These are phyloP conservation scores for Solanum hybrid DNA, from an alignment of 305 asterid species.

Conservation along the genomic window DNA sequence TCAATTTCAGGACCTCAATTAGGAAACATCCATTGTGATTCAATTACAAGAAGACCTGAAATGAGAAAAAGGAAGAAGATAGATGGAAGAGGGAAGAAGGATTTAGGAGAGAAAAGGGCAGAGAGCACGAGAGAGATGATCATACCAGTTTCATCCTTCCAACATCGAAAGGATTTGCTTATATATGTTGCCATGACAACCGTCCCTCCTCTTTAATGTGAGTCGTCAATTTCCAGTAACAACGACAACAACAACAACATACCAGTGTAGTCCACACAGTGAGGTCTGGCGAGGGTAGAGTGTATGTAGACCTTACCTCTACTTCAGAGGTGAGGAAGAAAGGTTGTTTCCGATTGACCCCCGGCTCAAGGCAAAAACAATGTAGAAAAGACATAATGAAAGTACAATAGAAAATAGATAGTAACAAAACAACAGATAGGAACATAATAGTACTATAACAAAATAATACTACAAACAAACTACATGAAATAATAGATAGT, in stretches of 20 bases:
- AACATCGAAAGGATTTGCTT: neutral
- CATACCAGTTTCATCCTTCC: neutral
- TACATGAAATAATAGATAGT: neutral
- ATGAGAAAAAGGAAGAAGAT: neutral
- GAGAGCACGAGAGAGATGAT: neutral
- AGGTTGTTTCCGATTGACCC: neutral
- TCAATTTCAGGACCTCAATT: neutral
- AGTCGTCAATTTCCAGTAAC: neutral
- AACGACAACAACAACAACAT: neutral
- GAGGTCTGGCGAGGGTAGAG: neutral
- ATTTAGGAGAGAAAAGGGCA: neutral
- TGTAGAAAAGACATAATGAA: neutral
- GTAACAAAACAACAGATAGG: neutral
- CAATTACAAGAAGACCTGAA: neutral
- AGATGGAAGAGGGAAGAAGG: neutral
- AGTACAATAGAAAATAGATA: neutral
- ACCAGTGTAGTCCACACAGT: neutral
- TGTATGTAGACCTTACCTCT: neutral
- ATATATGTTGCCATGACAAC: neutral
- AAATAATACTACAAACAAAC: neutral
- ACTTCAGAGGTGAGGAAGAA: neutral
- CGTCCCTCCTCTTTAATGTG: neutral
- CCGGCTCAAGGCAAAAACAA: neutral
- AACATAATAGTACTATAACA: neutral
- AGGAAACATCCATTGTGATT: neutral